Base-by-base conservation (phyloP, 805 yeast species). In the Lipomyces yamanashiensis region DNA sequence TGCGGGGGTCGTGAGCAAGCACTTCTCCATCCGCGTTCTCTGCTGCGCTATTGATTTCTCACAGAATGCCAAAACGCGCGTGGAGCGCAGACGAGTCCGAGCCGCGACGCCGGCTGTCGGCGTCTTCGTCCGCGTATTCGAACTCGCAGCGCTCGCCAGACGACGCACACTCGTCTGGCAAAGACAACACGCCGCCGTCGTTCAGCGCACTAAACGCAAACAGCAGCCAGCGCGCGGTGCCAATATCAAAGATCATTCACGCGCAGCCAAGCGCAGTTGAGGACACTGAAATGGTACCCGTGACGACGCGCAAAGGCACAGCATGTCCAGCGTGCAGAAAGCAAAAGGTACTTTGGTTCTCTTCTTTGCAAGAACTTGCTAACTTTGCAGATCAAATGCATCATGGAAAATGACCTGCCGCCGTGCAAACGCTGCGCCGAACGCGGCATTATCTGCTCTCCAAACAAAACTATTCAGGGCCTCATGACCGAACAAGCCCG, bases 291-390 rank as follows among this genome's bases (percentile, higher is more conserved):
- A 13, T 55, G n/a, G 45, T 56, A 2, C 40, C 62, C 0, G 59
- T 58, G 13, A 63, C 67, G 1, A 45, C 63, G 6, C 45, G 67
- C 10, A 60, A 63, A 47, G 36, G 67, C 17, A 59, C 49, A 3
- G 67, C 67, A 2, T 63, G 67, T 37, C 67, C 67, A 12, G 67
- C 63, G 23, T 63, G 67, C 50, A 45, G 67, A 19, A 63, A 63
- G 40, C 64, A 63, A 28, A 63, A 62, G 58, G 65, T 62, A 47
- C 13, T 17, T 5, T n/a, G 37, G 10, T 10, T 19, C 10, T n/a
- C 9, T 19, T 21, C 36, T 9, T 21, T 3, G 43, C 13, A n/a
- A 6, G 43, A 7, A 2, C n/a, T 39, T 9, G 40, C 15, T 17
- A 19, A 5, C 12, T 28, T 34, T 36, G 34, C 13, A 63, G 67